Percentiles rank a stretch among this genome's conserved stretches.
phyloP scores from a whole-genome alignment of 2,329 filamentous ascomycete species.

The Sclerotiophoma versabilis region DNA sequence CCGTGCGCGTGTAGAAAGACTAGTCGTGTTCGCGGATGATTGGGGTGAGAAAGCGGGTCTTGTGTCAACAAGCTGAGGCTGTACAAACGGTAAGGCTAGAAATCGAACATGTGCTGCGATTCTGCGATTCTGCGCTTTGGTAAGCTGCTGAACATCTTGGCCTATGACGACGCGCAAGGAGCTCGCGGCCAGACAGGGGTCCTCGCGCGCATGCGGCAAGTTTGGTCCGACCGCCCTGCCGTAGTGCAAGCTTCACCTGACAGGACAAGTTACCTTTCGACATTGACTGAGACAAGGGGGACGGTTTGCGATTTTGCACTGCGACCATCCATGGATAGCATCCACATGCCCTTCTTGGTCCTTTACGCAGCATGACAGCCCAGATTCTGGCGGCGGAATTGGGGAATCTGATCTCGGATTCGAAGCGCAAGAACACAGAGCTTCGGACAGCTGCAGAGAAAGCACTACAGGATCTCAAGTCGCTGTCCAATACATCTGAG shows the following conservation, averaged over 20 bases:
- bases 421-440: constrained; percentile 92
- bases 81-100: constrained; percentile 1
- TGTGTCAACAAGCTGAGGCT: constrained; percentile 8
- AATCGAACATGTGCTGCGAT: constrained; percentile 1
- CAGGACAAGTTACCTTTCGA: constrained; percentile 28
- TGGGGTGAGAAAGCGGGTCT: neutral
- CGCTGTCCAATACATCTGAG: constrained; percentile 76
- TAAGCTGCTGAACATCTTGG: constrained; percentile 10
- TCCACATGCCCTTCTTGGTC: constrained; percentile 30
- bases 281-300: constrained; percentile 9
- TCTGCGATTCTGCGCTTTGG: constrained; percentile 15
- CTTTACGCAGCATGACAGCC: constrained; percentile 74
- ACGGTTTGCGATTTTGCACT: constrained; percentile 1
- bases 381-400: constrained; percentile 89
- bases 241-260: constrained; percentile 19
- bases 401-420: constrained; percentile 90
- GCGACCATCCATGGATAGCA: constrained; percentile 21
- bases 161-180: constrained; percentile 18
- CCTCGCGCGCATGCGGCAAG: neutral
- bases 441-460: constrained; percentile 91
- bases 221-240: constrained; percentile 30
- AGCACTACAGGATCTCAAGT: constrained; percentile 87
- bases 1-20: constrained; percentile 9
- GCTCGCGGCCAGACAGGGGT: constrained; percentile 14
- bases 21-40: constrained; percentile 4